Conservation (phyloP, 2,329 filamentous ascomycete genomes). For the Trichoderma gracile region DNA sequence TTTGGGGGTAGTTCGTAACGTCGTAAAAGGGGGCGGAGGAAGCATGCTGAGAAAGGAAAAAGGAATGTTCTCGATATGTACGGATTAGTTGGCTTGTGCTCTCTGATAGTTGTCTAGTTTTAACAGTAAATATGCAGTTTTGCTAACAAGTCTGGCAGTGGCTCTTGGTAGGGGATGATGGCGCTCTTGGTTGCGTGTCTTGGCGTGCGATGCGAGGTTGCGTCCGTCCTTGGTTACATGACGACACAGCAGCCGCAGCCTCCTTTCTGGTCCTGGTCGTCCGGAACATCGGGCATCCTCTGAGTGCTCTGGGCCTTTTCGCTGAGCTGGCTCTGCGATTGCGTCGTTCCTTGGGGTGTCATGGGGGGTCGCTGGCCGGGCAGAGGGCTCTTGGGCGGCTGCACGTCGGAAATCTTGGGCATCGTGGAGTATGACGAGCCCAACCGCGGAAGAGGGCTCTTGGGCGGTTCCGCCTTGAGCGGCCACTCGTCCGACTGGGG, state of each 20-base stretch:
- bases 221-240: slow-evolving; percentile 42
- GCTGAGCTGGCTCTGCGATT: slow-evolving; percentile 30
- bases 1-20: slow-evolving; percentile 25
- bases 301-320: slow-evolving; percentile 26
- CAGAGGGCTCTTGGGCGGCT: slow-evolving; percentile 37
- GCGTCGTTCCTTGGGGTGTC: slow-evolving; percentile 39
- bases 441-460: slow-evolving; percentile 48
- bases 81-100: slow-evolving; percentile 23
- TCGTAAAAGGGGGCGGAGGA: slow-evolving; percentile 16
- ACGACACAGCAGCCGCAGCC: slow-evolving; percentile 55
- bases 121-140: slow-evolving; percentile 6
- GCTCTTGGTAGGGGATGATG: background rate
- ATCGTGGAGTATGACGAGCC: slow-evolving; percentile 62
- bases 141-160: background rate
- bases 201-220: background rate
- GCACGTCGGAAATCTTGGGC: slow-evolving; percentile 54
- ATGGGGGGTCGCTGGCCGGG: slow-evolving; percentile 50
- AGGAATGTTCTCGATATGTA: slow-evolving; percentile 22
- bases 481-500: slow-evolving; percentile 58
- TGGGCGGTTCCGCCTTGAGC: slow-evolving; percentile 45
- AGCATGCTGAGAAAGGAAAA: slow-evolving; percentile 9
- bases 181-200: background rate
- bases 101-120: slow-evolving; percentile 21
- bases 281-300: slow-evolving; percentile 30
- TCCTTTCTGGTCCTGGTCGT: slow-evolving; percentile 43